These are phyloP conservation scores for Rubia peregrina DNA, from an alignment of 305 asterid species.

Conservation along the genomic window DNA sequence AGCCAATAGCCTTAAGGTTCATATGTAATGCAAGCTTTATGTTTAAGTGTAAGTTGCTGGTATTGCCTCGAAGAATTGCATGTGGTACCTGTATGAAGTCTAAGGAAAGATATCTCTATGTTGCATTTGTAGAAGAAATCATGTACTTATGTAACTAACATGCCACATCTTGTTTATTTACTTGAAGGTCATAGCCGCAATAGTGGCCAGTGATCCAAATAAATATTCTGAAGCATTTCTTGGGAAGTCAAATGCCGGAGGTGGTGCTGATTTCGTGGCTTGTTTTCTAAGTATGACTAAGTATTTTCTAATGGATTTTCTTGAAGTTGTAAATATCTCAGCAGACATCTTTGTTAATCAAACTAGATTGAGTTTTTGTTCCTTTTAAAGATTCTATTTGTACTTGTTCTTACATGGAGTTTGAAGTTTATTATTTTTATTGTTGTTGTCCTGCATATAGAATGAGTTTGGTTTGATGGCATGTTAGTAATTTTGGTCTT, in stretches of 20 bases:
- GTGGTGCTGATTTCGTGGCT: no score
- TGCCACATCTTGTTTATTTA: background rate
- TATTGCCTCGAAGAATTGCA: background rate
- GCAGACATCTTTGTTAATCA: background rate
- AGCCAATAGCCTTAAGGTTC: background rate
- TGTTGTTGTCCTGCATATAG: no score
- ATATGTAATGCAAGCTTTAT: background rate
- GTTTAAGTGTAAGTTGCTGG: background rate
- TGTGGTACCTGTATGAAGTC: background rate
- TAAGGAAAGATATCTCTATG: background rate
- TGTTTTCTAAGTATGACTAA: no score
- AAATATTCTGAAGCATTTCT: no score
- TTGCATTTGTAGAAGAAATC: background rate
- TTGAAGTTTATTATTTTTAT: background rate
- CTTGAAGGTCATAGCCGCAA: conserved; percentile 72
- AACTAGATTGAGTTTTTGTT: background rate
- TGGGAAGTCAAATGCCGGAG: no score
- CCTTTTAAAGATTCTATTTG: background rate
- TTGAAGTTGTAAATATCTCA: conserved; percentile 13
- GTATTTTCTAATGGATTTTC: no score
- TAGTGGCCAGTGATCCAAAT: no score
- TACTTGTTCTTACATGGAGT: background rate
- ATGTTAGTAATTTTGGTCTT: no score
- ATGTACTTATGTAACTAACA: background rate
- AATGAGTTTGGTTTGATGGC: no score